Conservation (phyloP, 2,329 filamentous ascomycete genomes). For the Leptographium radiaticola region DNA sequence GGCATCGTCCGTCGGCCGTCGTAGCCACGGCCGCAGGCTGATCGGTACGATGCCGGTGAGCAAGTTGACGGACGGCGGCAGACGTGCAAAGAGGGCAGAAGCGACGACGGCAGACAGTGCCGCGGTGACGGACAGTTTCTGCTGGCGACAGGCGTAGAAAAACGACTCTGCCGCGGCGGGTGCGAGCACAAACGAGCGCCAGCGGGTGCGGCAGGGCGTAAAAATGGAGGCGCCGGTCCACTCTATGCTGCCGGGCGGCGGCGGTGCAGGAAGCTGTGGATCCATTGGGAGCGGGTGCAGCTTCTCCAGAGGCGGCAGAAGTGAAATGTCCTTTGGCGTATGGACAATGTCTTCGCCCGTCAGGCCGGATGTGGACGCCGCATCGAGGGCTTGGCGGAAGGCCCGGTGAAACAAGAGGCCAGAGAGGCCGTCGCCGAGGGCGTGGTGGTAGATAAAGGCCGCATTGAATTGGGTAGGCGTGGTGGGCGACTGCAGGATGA, state of each 20-base stretch:
- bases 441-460: constrained; percentile 2
- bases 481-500: not conserved
- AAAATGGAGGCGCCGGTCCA: not conserved
- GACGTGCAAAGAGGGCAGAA: not conserved
- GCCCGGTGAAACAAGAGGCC: not conserved
- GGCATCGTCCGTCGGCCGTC: not conserved
- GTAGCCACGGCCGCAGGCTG: not conserved
- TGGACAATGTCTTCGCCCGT: not conserved
- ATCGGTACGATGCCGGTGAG: not conserved
- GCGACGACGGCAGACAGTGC: not conserved
- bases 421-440: not conserved
- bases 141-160: not conserved
- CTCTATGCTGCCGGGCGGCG: not conserved
- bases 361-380: not conserved
- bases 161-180: not conserved
- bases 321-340: not conserved
- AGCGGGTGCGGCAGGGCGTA: not conserved
- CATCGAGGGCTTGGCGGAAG: not conserved
- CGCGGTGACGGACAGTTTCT: no score
- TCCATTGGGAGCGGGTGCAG: not conserved
- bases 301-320: not conserved
- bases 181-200: not conserved
- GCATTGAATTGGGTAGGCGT: not conserved
- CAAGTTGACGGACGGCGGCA: not conserved
- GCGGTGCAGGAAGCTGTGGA: not conserved